These are phyloP conservation scores for Apium graveolens DNA, from an alignment of 129 eudicot genomes.

Conservation along the genomic window DNA sequence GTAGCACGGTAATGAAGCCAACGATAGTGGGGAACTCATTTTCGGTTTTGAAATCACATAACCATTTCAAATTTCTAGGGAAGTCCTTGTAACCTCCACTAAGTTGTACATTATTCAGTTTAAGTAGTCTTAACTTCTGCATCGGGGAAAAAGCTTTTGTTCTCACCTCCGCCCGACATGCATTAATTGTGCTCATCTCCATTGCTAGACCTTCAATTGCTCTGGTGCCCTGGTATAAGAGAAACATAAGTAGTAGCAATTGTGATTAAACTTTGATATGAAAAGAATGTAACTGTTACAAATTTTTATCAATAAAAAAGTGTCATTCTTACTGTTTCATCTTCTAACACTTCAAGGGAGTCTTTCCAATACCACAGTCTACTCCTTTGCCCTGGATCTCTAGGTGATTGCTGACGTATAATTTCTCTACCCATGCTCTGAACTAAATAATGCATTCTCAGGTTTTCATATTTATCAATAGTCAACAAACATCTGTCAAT, in stretches of 20 bases:
- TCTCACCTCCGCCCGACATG: neutral
- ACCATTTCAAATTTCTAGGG: slow-evolving; percentile 25
- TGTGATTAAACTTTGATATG: neutral
- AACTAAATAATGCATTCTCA: slow-evolving; percentile 27
- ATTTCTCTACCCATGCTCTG: slow-evolving; percentile 27
- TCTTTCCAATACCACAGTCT: slow-evolving; percentile 20
- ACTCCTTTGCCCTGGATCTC: slow-evolving; percentile 11
- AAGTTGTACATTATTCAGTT: slow-evolving; percentile 17
- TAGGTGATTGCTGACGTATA: slow-evolving; percentile 21
- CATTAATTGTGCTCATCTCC: slow-evolving; percentile 13
- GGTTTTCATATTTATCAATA: neutral
- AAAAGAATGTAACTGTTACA: neutral
- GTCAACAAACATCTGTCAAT: slow-evolving; percentile 21
- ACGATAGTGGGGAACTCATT: neutral
- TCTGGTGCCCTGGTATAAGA: slow-evolving; percentile 17
- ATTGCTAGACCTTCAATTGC: slow-evolving; percentile 22
- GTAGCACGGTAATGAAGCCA: too few relatives aligned
- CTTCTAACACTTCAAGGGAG: slow-evolving; percentile 22
- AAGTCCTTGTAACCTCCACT: slow-evolving; percentile 14
- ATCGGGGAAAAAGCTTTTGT: slow-evolving; percentile 21
- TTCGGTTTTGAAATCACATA: slow-evolving; percentile 12
- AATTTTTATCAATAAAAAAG: too few relatives aligned
- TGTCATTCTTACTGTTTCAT: slow-evolving; percentile 11
- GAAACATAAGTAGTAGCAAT: neutral
- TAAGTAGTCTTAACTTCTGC: slow-evolving; percentile 20